phyloP scores from a whole-genome alignment of 2,329 filamentous ascomycete genomes.

The Fusarium caatingaense region DNA sequence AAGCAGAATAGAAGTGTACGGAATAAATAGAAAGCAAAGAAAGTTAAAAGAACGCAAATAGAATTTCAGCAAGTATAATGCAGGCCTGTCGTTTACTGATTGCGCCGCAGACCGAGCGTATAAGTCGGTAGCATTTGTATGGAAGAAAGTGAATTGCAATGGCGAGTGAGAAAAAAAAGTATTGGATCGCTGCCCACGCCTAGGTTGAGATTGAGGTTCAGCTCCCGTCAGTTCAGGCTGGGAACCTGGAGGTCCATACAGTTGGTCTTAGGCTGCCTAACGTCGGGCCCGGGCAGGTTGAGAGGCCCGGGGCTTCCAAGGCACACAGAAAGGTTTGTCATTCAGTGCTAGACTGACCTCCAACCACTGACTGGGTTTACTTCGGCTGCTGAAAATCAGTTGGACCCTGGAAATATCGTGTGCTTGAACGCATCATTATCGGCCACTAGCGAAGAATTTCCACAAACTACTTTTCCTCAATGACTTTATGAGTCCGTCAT shows the following conservation, averaged over 20 bases:
- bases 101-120: constrained; percentile 32
- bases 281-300: neutral
- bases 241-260: neutral
- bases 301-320: constrained; percentile 7
- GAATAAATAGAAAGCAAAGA: constrained; percentile 18
- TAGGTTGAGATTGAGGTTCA: constrained; percentile 8
- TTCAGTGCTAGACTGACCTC: neutral
- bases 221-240: constrained; percentile 1
- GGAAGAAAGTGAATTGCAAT: constrained; percentile 9
- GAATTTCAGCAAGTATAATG: constrained; percentile 9
- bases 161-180: constrained; percentile 16
- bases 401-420: constrained; percentile 30
- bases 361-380: constrained; percentile 25
- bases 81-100: constrained; percentile 18
- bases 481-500: constrained; percentile 5
- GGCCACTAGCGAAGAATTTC: constrained; percentile 9
- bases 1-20: neutral
- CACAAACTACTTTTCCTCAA: constrained; percentile 6
- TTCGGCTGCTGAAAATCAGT: constrained; percentile 21
- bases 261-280: neutral
- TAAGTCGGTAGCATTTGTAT: neutral
- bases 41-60: constrained; percentile 14
- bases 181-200: neutral
- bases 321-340: constrained; percentile 5
- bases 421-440: constrained; percentile 25